Conservation (phyloP, 1,139 yeast genomes). For the Spencermartinsiella ligniputridi region DNA sequence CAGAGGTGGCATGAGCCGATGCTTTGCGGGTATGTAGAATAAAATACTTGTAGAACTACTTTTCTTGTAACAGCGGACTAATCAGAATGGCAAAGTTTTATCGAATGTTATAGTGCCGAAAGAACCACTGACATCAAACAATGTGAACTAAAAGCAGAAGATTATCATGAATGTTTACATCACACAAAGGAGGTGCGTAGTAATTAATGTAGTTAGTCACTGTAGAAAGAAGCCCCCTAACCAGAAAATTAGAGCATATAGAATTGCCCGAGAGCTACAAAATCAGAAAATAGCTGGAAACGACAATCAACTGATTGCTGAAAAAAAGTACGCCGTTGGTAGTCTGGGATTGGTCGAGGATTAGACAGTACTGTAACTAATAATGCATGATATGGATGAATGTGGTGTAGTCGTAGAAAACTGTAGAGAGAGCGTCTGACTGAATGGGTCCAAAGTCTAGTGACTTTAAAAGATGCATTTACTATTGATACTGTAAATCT, state of each 20-base stretch:
- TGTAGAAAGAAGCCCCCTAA: not conserved
- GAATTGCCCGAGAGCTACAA: constrained; percentile 1
- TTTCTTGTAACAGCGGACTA: not conserved
- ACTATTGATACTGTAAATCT: too few species aligned
- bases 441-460: too few species aligned
- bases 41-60: not conserved
- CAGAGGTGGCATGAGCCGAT: constrained; percentile 45
- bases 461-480: too few species aligned
- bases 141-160: constrained; percentile 42
- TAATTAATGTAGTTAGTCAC: constrained; percentile 5
- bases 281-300: not conserved
- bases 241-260: not conserved
- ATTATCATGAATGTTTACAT: constrained; percentile 47
- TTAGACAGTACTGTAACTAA: too few species aligned
- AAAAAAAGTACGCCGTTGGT: not conserved
- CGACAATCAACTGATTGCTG: not conserved
- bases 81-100: constrained; percentile 42
- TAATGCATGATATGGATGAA: too few species aligned
- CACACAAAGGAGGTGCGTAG: constrained; percentile 41
- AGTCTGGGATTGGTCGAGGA: not conserved
- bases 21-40: constrained; percentile 40
- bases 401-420: too few species aligned
- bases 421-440: too few species aligned
- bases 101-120: constrained; percentile 43
- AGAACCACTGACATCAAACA: constrained; percentile 34